phyloP scores from a whole-genome alignment of 495 filamentous ascomycete genomes.

The Penicillium ochrochloron region DNA sequence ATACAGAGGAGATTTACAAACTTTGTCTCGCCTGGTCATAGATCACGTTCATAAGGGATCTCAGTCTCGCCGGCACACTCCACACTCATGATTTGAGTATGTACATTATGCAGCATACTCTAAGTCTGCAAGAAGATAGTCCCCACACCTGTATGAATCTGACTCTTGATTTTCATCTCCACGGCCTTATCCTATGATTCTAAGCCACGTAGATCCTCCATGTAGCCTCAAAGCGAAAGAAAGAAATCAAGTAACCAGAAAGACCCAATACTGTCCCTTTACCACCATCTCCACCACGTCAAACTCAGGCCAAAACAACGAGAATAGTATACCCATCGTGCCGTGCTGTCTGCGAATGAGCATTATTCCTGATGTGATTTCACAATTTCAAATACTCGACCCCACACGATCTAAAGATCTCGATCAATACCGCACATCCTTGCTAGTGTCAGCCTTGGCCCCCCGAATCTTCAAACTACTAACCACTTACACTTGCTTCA shows the following conservation, averaged over 20 bases:
- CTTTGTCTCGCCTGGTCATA: not conserved
- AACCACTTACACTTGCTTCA: constrained; percentile 1
- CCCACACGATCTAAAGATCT: constrained; percentile 23
- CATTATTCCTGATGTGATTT: not conserved
- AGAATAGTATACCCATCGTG: not conserved
- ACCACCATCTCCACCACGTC: too few species aligned
- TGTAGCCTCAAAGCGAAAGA: not conserved
- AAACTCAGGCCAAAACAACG: not conserved
- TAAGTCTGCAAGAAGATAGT: too few species aligned
- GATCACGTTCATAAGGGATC: not conserved
- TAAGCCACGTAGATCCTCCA: not conserved
- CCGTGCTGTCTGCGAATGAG: not conserved
- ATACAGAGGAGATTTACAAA: too few species aligned
- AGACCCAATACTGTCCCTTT: too few species aligned
- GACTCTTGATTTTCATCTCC: too few species aligned
- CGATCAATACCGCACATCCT: constrained; percentile 24
- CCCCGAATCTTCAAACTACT: not conserved
- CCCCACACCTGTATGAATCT: too few species aligned
- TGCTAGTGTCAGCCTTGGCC: constrained; percentile 21
- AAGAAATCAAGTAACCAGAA: not conserved
- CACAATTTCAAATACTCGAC: constrained; percentile 23
- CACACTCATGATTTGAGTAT: too few species aligned
- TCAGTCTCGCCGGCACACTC: too few species aligned
- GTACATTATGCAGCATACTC: too few species aligned
- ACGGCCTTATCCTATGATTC: not conserved